Conservation (phyloP, 1,139 yeast genomes). For the Schwanniomyces etchellsii region DNA sequence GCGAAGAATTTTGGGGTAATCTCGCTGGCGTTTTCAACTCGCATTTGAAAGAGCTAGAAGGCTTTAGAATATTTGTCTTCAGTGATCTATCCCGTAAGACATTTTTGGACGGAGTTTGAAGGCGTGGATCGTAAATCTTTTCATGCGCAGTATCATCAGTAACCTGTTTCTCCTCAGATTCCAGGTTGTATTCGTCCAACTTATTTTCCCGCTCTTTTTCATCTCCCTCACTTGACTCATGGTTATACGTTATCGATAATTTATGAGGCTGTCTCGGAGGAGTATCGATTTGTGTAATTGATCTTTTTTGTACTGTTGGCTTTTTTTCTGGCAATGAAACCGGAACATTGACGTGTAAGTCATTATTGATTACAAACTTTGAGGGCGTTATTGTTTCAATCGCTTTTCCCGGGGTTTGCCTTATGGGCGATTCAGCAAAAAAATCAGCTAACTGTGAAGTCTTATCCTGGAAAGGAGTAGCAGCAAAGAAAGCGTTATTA, state of each 20-base stretch:
- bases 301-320: constrained; percentile 27
- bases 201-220: constrained; percentile 10
- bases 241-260: constrained; percentile 15
- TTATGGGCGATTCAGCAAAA: constrained; percentile 41
- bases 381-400: constrained; percentile 42
- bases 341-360: constrained; percentile 9
- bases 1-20: constrained; percentile 21
- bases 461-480: constrained; percentile 43
- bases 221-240: constrained; percentile 11
- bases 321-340: constrained; percentile 17
- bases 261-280: constrained; percentile 38
- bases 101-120: constrained; percentile 32
- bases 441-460: constrained; percentile 39
- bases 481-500: constrained; percentile 16
- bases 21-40: constrained; percentile 1
- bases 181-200: constrained; percentile 8
- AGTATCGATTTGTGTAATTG: constrained; percentile 35
- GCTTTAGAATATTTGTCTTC: too few species aligned
- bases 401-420: constrained; percentile 28
- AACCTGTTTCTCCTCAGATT: constrained; percentile 3
- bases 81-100: constrained; percentile 20
- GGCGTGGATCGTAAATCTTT: constrained; percentile 5
- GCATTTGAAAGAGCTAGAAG: constrained; percentile 1
- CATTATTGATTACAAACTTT: constrained; percentile 26
- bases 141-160: constrained; percentile 9